Evolutionary conservation across 225 moss, liverwort and hornwort genomes (phyloP).

Genomic region (Lunularia cruciata): DNA sequence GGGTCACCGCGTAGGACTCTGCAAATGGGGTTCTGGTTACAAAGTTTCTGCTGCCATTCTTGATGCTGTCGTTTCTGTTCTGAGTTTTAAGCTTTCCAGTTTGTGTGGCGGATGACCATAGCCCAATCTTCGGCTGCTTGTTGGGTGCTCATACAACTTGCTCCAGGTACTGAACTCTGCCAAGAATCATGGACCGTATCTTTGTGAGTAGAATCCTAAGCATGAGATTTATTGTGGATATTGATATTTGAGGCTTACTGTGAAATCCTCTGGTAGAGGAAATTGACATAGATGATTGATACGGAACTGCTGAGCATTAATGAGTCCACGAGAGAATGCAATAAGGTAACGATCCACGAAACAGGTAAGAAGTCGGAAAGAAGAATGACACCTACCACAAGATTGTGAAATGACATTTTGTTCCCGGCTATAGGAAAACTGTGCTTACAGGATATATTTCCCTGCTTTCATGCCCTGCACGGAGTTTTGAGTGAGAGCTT

Average conservation of each 20-base stretch:
- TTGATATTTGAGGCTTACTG: no score
- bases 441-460: no score
- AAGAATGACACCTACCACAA: not conserved
- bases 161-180: constrained; percentile 10
- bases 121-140: not conserved
- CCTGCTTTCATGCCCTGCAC: no score
- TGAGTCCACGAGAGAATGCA: constrained; percentile 6
- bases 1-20: no score
- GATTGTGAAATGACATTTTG: not conserved
- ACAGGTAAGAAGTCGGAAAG: not conserved
- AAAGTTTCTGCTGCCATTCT: not conserved
- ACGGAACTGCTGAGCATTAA: not conserved
- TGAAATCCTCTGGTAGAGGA: not conserved
- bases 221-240: constrained; percentile 3
- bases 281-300: constrained; percentile 2
- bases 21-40: no score
- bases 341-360: not conserved
- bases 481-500: no score
- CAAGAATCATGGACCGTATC: constrained; percentile 7
- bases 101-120: not conserved
- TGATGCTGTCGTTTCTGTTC: not conserved
- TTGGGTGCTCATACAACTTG: constrained; percentile 8
- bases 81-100: not conserved
- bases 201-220: constrained; percentile 1
- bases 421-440: no score